Conservation (phyloP, 2,329 filamentous ascomycete genomes). For the Coniochaeta sp. region DNA sequence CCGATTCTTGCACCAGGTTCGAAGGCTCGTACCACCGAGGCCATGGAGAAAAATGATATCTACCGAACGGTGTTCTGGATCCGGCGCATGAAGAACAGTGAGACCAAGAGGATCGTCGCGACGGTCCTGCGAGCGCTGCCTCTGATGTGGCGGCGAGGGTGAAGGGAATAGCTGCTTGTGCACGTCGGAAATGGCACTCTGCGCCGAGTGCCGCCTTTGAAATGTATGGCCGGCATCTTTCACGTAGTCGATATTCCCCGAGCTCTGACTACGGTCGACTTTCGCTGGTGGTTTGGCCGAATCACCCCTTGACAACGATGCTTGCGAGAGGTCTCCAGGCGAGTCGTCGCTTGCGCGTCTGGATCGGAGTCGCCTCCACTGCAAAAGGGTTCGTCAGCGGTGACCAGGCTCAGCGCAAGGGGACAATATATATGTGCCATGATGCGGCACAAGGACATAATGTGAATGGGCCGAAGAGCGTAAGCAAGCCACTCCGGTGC, state of each 20-base stretch:
- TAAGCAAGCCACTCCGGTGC: background rate
- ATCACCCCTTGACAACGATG: background rate
- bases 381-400: background rate
- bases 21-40: conserved; percentile 13
- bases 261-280: background rate
- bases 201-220: background rate
- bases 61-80: conserved; percentile 5
- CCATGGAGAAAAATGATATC: conserved; percentile 20
- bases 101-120: conserved; percentile 10
- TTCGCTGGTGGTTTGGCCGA: background rate
- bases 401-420: background rate
- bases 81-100: conserved; percentile 7
- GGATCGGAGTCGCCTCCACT: background rate
- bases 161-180: background rate
- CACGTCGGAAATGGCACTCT: background rate
- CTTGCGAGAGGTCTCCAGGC: background rate
- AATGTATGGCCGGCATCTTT: background rate
- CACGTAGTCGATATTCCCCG: background rate
- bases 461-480: background rate
- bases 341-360: background rate
- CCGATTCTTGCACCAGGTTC: conserved; percentile 14
- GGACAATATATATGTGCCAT: background rate
- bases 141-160: background rate
- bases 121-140: background rate
- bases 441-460: background rate